phyloP scores from a whole-genome alignment of 2,329 filamentous ascomycete genomes.

The Scytalidium sp. region DNA sequence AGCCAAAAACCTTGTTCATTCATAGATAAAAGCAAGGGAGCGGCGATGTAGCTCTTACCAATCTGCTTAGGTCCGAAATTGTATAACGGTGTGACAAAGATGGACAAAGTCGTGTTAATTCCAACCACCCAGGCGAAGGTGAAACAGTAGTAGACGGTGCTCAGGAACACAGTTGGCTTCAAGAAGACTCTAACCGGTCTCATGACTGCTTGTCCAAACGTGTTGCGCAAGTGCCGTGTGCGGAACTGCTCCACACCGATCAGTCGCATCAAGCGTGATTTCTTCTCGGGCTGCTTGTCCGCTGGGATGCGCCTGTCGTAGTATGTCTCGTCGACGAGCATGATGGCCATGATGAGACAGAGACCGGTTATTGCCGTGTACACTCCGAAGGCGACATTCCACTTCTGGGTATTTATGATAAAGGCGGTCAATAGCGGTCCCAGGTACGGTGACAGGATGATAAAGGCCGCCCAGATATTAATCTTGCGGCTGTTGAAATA shows the following conservation, averaged over 20 bases:
- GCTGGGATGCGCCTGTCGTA: constrained; percentile 41
- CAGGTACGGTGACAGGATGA: constrained; percentile 40
- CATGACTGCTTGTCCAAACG: constrained; percentile 36
- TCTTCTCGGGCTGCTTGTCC: constrained; percentile 31
- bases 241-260: constrained; percentile 26
- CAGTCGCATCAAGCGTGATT: constrained; percentile 22
- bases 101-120: constrained; percentile 53
- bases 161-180: constrained; percentile 36
- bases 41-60: constrained; percentile 30
- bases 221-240: constrained; percentile 31
- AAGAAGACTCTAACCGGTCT: constrained; percentile 35
- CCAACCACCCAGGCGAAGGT: constrained; percentile 50
- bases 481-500: constrained; percentile 6
- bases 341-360: constrained; percentile 38
- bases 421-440: constrained; percentile 34
- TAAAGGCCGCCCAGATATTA: constrained; percentile 42
- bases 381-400: constrained; percentile 47
- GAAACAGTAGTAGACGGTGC: constrained; percentile 33
- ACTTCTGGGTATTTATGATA: constrained; percentile 34
- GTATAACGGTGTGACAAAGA: constrained; percentile 49
- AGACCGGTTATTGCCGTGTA: constrained; percentile 37
- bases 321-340: constrained; percentile 46
- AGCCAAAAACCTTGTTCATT: not conserved
- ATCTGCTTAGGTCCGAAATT: constrained; percentile 47
- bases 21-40: not conserved